Percentiles rank a stretch among this genome's conserved stretches.
phyloP scores from a whole-genome alignment of 192 early-diverging fungal species.

The Coemansia sp. region DNA sequence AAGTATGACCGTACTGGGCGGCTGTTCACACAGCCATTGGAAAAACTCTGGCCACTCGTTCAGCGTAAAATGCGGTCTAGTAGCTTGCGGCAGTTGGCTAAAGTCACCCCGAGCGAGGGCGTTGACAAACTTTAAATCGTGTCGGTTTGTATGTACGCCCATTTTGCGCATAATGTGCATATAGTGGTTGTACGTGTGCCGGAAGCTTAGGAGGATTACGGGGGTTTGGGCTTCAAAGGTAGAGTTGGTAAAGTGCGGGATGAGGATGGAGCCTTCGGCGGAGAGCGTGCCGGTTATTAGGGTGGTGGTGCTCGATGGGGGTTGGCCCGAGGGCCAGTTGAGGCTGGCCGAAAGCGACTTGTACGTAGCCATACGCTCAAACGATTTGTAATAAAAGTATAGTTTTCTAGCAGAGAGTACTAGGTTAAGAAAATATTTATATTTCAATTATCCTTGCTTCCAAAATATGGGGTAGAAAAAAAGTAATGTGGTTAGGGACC shows the following conservation, averaged over 20 bases:
- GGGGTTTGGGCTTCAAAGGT: background rate
- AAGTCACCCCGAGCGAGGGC: constrained; percentile 6
- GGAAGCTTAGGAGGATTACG: constrained; percentile 26
- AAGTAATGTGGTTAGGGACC: no score
- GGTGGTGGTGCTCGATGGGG: constrained; percentile 18
- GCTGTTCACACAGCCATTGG: constrained; percentile 12
- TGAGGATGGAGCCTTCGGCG: constrained; percentile 12
- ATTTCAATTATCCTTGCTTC: background rate
- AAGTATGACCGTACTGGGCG: constrained; percentile 15
- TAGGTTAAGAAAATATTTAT: background rate
- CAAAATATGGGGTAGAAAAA: background rate
- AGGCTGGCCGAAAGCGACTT: constrained; percentile 37
- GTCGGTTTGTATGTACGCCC: constrained; percentile 25
- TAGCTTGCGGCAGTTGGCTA: constrained; percentile 14
- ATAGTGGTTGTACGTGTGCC: constrained; percentile 45
- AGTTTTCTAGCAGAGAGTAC: no score
- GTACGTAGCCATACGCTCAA: constrained; percentile 22
- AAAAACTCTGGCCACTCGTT: constrained; percentile 30
- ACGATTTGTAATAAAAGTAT: background rate
- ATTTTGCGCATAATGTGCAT: constrained; percentile 50
- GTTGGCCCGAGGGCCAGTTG: constrained; percentile 39
- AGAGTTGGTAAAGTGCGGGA: constrained; percentile 31
- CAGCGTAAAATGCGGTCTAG: constrained; percentile 29
- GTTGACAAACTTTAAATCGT: constrained; percentile 31
- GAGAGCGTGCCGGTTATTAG: constrained; percentile 19